Base-by-base conservation (phyloP, 352 stramenopile genomes). In the Pythium sukuiense region DNA sequence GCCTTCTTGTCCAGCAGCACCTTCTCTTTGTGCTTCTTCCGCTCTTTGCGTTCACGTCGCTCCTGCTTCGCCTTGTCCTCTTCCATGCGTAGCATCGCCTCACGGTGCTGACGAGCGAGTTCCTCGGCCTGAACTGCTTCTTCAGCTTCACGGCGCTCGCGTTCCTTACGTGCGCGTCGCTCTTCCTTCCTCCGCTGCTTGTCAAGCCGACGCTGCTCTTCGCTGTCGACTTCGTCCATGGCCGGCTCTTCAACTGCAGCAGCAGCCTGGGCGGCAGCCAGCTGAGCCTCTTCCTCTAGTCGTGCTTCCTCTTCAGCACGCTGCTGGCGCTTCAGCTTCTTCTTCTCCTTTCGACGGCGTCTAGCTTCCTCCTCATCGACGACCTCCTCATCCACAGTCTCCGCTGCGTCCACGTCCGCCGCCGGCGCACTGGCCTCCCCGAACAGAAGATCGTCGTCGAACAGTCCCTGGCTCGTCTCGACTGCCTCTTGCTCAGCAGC, bases 261-360 rank as follows among this genome's bases (percentile, higher is more conserved):
- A 39, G 45, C 46, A 32, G 26, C 49, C 58, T 32, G 45, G 46
- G 58, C 33, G 35, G 48, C 30, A 24, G 45, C 14, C 24, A 29
- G 18, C 55, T 48, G 63, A 43, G 59, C 46, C 26, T 61, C 52
- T 20, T 61, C 50, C 43, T 63, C 55, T 2, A 48, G 18, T 12
- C 50, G 63, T 7, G 48, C 48, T n/a, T 55, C 65, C 26, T 72
- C 65, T 50, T 63, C 46, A 46, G 24, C 32, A 20, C 49, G 39
- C 32, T 71, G 49, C 24, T 66, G 46, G 13, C 33, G 41, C 46
- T 79, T 74, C 41, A 76, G 67, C 45, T 76, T 71, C 46, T 76
- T 74, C 27, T 77, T 70, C 59, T 86, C 67, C 26, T 70, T 69
- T 43, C 76, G 68, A 1, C 69, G 72, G 29, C 72, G 71, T 55